A percentile compares a stretch with the other conserved stretches of the same genome.
These are phyloP conservation scores for Cyberlindnera maritima DNA, from an alignment of 805 yeast genomes.

Conservation along the genomic window DNA sequence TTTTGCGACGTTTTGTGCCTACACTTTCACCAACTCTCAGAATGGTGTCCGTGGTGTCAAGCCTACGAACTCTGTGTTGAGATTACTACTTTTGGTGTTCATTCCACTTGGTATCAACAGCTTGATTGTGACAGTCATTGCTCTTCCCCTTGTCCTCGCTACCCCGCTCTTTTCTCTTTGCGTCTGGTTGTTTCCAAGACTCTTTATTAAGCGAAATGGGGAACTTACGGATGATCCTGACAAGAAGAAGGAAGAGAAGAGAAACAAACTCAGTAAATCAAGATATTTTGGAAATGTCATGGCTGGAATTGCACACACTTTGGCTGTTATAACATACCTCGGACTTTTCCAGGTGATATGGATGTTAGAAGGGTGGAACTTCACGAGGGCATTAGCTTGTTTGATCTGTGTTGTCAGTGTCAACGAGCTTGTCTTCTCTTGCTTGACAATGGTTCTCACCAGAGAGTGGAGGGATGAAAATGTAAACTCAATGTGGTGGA, in stretches of 20 bases:
- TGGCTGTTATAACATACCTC: conserved; percentile 52
- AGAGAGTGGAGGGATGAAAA: conserved; percentile 61
- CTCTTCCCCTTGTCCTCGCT: conserved; percentile 50
- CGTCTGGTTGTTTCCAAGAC: no score
- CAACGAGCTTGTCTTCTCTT: conserved; percentile 56
- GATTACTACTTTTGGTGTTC: conserved; percentile 53
- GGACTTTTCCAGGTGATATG: conserved; percentile 61
- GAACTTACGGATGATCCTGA: not conserved
- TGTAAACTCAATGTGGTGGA: conserved; percentile 75
- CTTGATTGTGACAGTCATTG: conserved; percentile 39
- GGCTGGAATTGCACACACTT: conserved; percentile 54
- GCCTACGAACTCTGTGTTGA: conserved; percentile 55
- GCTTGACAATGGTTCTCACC: conserved; percentile 47
- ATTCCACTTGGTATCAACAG: conserved; percentile 36
- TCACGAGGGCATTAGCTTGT: conserved; percentile 59
- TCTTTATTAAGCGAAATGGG: no score
- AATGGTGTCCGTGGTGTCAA: conserved; percentile 64
- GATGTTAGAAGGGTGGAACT: conserved; percentile 65
- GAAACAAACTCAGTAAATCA: not conserved
- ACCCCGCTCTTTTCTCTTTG: not conserved
- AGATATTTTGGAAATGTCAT: conserved; percentile 32
- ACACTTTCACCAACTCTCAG: conserved; percentile 79
- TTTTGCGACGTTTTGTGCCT: conserved; percentile 67
- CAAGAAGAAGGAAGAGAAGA: not conserved
- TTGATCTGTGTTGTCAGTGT: conserved; percentile 51